These are phyloP conservation scores for Eucalyptus sp. DNA, from an alignment of 345 rosid genomes.

Conservation along the genomic window DNA sequence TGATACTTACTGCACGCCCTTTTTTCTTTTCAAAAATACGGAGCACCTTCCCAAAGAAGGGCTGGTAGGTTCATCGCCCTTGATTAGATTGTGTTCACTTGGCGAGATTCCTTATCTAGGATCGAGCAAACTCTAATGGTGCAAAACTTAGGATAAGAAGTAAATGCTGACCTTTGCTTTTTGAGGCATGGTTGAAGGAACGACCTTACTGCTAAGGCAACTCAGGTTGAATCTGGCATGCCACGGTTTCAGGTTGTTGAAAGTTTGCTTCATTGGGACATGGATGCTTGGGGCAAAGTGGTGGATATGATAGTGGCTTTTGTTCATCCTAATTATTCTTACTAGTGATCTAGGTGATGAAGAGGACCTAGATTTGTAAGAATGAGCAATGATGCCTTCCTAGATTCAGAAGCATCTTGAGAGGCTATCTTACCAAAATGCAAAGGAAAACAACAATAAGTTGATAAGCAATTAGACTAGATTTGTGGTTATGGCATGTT, in stretches of 20 bases:
- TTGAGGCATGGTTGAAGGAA: background rate
- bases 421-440: background rate
- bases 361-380: background rate
- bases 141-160: background rate
- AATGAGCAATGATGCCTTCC: background rate
- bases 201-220: background rate
- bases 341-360: background rate
- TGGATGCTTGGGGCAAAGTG: background rate
- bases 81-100: background rate
- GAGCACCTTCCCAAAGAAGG: background rate
- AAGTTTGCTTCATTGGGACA: background rate
- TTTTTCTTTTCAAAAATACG: background rate
- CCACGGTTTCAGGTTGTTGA: background rate
- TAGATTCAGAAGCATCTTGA: background rate
- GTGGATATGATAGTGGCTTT: background rate
- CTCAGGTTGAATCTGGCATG: background rate
- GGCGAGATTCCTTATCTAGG: background rate
- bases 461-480: background rate
- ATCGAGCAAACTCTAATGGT: background rate
- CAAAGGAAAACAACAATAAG: background rate
- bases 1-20: background rate
- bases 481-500: background rate
- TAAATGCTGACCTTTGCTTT: background rate
- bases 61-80: background rate
- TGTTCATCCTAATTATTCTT: background rate